phyloP scores from a whole-genome alignment of 345 rosid genomes.

The Eucalyptus polybractea region DNA sequence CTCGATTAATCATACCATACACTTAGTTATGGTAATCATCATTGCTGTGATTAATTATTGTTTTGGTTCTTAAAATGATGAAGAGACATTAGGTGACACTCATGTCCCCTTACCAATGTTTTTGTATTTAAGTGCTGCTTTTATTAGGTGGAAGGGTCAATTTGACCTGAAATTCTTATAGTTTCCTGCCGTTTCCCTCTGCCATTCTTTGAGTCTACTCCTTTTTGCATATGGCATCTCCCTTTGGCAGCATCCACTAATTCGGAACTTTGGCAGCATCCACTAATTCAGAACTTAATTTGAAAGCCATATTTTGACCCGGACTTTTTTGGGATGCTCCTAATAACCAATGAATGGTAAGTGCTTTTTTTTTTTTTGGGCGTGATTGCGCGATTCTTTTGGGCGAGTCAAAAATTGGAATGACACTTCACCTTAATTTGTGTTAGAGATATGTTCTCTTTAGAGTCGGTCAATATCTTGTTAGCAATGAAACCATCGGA shows the following conservation, averaged over 20 bases:
- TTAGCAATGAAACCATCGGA: background rate
- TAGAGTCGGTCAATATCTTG: background rate
- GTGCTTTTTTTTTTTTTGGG: background rate
- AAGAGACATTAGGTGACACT: background rate
- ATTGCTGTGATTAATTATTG: background rate
- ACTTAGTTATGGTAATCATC: background rate
- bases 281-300: no score
- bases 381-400: background rate
- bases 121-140: background rate
- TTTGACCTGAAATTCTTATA: background rate
- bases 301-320: background rate
- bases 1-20: background rate
- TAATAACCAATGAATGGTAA: background rate
- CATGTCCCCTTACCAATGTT: background rate
- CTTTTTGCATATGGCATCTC: background rate
- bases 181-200: background rate
- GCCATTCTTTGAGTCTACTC: background rate
- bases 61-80: background rate
- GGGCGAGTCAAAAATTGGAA: background rate
- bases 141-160: background rate
- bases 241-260: no score
- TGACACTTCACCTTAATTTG: background rate
- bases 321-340: background rate
- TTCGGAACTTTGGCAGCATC: no score
- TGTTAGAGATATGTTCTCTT: background rate